Evolutionary conservation across 2,329 filamentous ascomycete genomes (phyloP), one percentile per base, ranked within the genome.

Genomic region (Cladosporium sp.): DNA sequence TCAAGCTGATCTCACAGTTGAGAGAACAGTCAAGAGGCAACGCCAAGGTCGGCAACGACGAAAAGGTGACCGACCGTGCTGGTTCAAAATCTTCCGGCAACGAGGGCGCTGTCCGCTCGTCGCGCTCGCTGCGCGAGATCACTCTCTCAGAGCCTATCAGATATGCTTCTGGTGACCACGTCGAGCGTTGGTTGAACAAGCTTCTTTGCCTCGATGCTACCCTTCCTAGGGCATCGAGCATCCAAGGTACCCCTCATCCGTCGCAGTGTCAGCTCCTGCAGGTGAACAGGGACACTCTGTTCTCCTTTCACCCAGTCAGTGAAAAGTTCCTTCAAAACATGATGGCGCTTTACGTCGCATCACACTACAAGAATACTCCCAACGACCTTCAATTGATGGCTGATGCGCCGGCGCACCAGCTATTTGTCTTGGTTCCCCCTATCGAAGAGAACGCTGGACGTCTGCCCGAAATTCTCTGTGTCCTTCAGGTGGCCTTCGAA

Each of bases 331-430:
- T 99, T 56, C 94, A 99, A 72, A 91, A 96, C 67, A 97, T 99
- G 91, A 93, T 99, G 75, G 91, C 92, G 0, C 83, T 99, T 2
- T 99, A 97, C 67, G 95, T 99, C 25, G 91, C 94, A 25, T 96
- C 91, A 65, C 91, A 96, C 74, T 97, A 99, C 80, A 97, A 97
- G 75, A 99, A 99, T 75, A 91, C 92, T 0, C 94, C 94, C 0
- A 96, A 99, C 67, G 94, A 99, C 68, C 81, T 99, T n/a, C 94
- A 97, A 72, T 83, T 99, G 58, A 96, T 99, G 91, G 96, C 91
- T 61, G 94, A 99, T 74, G 94, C 94, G 1, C 94, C 94, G 1
- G 93, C 94, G 0, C 94, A 99, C 74, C 92, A 97, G 71, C 83
- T 99, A 6, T 99, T 94, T 68, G 94, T 97, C 9, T 84, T 99